Evolutionary conservation across 257 asterid species (phyloP), one percentile per base, ranked within the genome.

Genomic region (Solanum chiquidenum): DNA sequence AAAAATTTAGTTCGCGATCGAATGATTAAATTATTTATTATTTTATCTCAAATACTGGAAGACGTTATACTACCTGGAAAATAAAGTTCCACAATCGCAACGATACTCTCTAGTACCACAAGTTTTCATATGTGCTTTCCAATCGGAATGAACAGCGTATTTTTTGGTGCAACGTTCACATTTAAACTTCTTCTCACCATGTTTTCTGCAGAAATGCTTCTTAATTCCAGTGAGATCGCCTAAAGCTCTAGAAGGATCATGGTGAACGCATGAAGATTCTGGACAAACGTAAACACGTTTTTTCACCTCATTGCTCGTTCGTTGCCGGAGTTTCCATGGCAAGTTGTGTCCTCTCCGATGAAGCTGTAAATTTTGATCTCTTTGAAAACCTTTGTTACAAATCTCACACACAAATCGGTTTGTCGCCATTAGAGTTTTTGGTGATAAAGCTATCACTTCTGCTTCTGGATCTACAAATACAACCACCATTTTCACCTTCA

Each of bases 221-320:
- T 95, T 96, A 27, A 96, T 94, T 33, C 99, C 99, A 46, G 99
- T 95, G 58, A 96, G 95, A 74, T 96, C 99, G 21, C 99, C 99
- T 27, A 96, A 94, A 8, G 99, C 99, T 33, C 98, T 89, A 8
- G 97, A 84, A 4, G 97, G 97, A 20, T 96, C 97, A 46, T 96
- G 99, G 87, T 95, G 98, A 69, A 94, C 86, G 89, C 98, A 96
- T 73, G 87, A 86, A 2, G 88, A 4, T 46, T 96, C 98, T 2
- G 99, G 99, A 83, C 99, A 96, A 3, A 96, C 96, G 84, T 96
- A 96, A 1, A 96, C 99, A 3, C 96, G 93, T 90, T 93, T 96
- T n/a, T 87, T 87, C 49, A 91, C 89, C 23, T 94, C 99, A 5
- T 93, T 90, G 35, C 93, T 91, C 0, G 91, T 90, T 27, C 99